These are phyloP conservation scores for Botrytis byssoidea DNA, from an alignment of 2,329 filamentous ascomycete genomes.

Conservation along the genomic window DNA sequence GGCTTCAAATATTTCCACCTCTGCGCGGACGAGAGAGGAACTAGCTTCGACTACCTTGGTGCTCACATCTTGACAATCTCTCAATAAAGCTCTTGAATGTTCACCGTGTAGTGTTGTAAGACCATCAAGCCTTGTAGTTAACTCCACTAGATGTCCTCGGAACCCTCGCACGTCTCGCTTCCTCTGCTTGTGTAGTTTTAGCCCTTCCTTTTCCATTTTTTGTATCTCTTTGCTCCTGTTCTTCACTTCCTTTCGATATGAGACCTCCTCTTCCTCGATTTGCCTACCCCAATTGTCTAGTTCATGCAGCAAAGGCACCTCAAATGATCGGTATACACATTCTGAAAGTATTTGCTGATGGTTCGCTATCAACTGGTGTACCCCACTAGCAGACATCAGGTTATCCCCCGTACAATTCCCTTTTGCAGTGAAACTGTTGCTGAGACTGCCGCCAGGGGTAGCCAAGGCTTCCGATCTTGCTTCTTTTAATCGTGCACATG, in stretches of 20 bases:
- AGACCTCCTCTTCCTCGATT: conserved; percentile 63
- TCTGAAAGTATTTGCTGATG: conserved; percentile 69
- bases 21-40: conserved; percentile 63
- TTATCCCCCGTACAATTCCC: conserved; percentile 61
- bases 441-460: conserved; percentile 35
- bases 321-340: conserved; percentile 66
- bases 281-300: conserved; percentile 62
- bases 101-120: conserved; percentile 59
- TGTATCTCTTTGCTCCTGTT: conserved; percentile 60
- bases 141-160: conserved; percentile 60
- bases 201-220: conserved; percentile 62
- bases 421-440: conserved; percentile 47
- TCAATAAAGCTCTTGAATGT: conserved; percentile 58
- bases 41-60: conserved; percentile 61
- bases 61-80: conserved; percentile 65
- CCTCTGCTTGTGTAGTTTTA: conserved; percentile 58
- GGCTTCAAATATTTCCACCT: conserved; percentile 68
- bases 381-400: conserved; percentile 60
- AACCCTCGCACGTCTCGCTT: conserved; percentile 61
- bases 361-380: conserved; percentile 67
- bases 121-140: conserved; percentile 62
- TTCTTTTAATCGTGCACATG: conserved; percentile 67
- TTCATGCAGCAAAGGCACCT: conserved; percentile 68
- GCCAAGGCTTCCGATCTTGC: conserved; percentile 58
- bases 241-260: conserved; percentile 56